Percentiles rank a stretch among this genome's conserved stretches.
phyloP scores from a whole-genome alignment of 768 basidiomycete species.

The Hebeloma cylindrosporum region DNA sequence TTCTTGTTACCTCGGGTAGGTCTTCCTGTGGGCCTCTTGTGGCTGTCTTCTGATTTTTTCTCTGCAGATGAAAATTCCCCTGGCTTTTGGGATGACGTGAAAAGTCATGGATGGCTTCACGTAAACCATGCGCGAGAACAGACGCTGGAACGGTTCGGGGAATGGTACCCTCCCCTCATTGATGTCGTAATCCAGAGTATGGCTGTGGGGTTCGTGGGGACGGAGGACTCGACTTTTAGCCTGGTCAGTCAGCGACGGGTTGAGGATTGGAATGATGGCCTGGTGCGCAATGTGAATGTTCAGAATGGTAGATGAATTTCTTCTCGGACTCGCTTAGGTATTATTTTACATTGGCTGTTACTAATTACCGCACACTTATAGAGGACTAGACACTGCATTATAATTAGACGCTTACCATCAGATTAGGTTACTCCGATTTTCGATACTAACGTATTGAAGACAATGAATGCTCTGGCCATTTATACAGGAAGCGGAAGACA shows the following conservation, averaged over 20 bases:
- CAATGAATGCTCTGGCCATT: no score
- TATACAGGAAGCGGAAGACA: no score
- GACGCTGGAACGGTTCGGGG: constrained; percentile 37
- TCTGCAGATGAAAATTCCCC: constrained; percentile 40
- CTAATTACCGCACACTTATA: no score
- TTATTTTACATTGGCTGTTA: no score
- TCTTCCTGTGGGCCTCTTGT: background rate
- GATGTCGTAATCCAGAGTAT: constrained; percentile 58
- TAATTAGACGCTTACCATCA: no score
- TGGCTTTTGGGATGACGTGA: constrained; percentile 40
- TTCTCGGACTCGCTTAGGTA: no score
- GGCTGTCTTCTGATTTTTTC: background rate
- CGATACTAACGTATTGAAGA: no score
- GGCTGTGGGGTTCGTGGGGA: constrained; percentile 59
- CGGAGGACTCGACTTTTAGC: constrained; percentile 54
- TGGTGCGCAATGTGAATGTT: constrained; percentile 15
- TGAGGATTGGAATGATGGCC: constrained; percentile 54
- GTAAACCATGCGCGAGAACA: constrained; percentile 36
- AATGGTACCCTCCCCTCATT: constrained; percentile 50
- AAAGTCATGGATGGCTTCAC: constrained; percentile 39
- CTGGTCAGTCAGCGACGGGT: constrained; percentile 52
- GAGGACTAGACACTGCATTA: no score
- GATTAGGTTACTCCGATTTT: no score
- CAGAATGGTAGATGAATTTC: background rate
- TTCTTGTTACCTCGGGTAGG: constrained; percentile 44